Percentiles rank a stretch among this genome's conserved stretches.
phyloP scores from a whole-genome alignment of 495 filamentous ascomycete species.

The Filosporella fistucella region DNA sequence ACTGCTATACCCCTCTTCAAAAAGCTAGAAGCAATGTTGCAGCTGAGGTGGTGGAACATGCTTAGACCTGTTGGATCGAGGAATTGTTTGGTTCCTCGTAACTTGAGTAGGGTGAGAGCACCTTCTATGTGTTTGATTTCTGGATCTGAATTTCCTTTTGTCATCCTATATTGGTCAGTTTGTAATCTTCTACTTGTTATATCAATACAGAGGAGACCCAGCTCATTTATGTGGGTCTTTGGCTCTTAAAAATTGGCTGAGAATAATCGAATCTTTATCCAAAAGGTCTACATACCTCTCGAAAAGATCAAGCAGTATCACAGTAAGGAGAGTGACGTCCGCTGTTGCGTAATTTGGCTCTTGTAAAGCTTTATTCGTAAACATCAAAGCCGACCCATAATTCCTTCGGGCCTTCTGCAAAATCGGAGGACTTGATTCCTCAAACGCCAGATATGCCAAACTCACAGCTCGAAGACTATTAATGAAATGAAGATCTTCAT shows the following conservation, averaged over 20 bases:
- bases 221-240: too few relatives aligned
- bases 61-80: constrained; percentile 21
- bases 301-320: constrained; percentile 54
- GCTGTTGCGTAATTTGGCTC: constrained; percentile 19
- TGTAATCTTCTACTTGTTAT: too few relatives aligned
- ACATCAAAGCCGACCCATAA: constrained; percentile 8
- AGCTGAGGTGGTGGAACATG: constrained; percentile 4
- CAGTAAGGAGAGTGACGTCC: constrained; percentile 55
- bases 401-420: neutral
- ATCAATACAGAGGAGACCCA: too few relatives aligned
- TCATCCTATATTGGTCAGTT: constrained; percentile 8
- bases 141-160: constrained; percentile 17
- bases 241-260: too few relatives aligned
- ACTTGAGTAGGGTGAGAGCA: constrained; percentile 47
- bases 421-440: neutral
- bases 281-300: too few relatives aligned
- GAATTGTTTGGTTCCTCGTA: constrained; percentile 52
- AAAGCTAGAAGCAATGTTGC: neutral
- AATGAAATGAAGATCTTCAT: neutral
- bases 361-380: constrained; percentile 4
- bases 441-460: constrained; percentile 6
- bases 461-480: constrained; percentile 5
- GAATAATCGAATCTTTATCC: too few relatives aligned
- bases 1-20: neutral
- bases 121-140: constrained; percentile 58